phyloP scores from a whole-genome alignment of 176 grass and related monocot genomes.

The Eragrostis nindensis region DNA sequence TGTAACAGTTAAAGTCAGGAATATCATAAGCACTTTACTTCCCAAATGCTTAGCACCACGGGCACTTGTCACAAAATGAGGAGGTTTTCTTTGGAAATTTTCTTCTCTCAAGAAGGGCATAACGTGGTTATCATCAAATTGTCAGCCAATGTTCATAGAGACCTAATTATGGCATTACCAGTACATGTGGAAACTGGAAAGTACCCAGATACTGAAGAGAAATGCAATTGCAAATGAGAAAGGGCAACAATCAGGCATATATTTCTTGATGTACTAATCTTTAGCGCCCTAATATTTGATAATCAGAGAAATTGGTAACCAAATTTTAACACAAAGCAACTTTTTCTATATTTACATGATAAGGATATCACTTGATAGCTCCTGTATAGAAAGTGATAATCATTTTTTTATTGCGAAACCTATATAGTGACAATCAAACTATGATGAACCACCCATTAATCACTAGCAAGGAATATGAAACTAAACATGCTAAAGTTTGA shows the following conservation, averaged over 20 bases:
- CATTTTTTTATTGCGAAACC: too few relatives aligned
- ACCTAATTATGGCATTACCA: not conserved
- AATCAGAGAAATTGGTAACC: not conserved
- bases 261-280: slow-evolving; percentile 19
- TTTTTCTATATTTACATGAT: not conserved
- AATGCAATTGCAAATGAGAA: not conserved
- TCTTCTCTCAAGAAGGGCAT: not conserved
- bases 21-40: not conserved
- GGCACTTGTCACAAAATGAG: not conserved
- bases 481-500: not conserved
- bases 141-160: not conserved
- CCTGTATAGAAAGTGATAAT: slow-evolving; percentile 9
- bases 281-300: slow-evolving; percentile 9
- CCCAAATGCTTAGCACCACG: slow-evolving; percentile 20
- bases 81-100: not conserved
- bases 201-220: not conserved
- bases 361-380: not conserved
- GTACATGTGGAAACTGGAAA: slow-evolving; percentile 29
- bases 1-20: not conserved
- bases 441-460: not conserved
- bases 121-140: not conserved
- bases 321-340: not conserved
- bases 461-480: slow-evolving; percentile 1
- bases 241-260: not conserved
- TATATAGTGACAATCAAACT: not conserved